Percentiles rank a stretch among this genome's conserved stretches.
Conservation (phyloP, 345 rosid species). For the Corchorus olitorius region DNA sequence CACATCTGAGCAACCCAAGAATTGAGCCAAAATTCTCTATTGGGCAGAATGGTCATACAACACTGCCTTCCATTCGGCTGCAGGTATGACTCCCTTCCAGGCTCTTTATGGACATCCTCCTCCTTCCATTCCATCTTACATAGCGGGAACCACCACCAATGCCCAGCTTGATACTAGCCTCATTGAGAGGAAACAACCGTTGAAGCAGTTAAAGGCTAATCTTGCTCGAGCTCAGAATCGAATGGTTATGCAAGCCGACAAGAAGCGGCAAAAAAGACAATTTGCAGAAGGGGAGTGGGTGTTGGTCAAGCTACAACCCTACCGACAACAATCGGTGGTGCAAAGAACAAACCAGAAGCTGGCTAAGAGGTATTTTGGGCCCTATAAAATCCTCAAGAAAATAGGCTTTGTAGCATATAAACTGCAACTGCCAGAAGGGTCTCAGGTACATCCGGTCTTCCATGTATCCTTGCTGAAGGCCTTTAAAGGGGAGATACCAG, state of each 20-base stretch:
- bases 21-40: too few species aligned
- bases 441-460: background rate
- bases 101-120: too few species aligned
- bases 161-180: too few species aligned
- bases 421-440: background rate
- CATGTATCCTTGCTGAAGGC: background rate
- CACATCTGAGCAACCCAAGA: too few species aligned
- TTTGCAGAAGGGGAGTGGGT: background rate
- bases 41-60: too few species aligned
- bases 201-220: too few species aligned
- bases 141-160: too few species aligned
- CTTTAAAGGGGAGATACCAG: too few species aligned
- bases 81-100: too few species aligned
- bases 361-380: background rate
- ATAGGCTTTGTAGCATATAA: background rate
- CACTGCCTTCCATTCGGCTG: too few species aligned
- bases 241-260: background rate
- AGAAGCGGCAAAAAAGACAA: background rate
- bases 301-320: conserved; percentile 1
- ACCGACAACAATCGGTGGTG: background rate
- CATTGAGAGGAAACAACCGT: too few species aligned
- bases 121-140: too few species aligned
- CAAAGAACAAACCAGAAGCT: background rate
- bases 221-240: background rate
- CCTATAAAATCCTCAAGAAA: background rate